Evolutionary conservation across 1,284 basidiomycete species (phyloP), one percentile per base, ranked within the genome.

Genomic region (Rhizoctonia solani): DNA sequence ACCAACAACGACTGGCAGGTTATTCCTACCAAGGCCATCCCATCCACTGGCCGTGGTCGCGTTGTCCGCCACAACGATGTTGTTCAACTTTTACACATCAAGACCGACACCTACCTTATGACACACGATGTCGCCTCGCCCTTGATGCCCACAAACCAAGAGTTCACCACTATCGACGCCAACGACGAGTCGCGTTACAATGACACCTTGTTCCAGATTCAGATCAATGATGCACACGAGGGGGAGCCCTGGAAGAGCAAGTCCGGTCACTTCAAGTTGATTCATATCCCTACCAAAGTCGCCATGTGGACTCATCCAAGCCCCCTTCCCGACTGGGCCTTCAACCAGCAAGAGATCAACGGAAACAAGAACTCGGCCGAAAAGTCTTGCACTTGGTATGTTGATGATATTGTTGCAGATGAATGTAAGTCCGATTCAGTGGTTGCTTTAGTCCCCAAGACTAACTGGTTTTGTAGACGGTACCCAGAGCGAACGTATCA

Each of bases 91-190:
- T 80, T 93, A 27, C 97, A 99, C 75, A 83, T 94, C 75, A 86
- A 85, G 76, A 97, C 95, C 6, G 80, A 95, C 72, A 87, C 87
- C 0, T 79, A 88, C 67, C 86, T 99, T 44, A 79, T 99, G 53
- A 95, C 95, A 0, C 97, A 99, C 75, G 97, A 99, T 76, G 97
- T 99, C 68, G 97, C 97, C 0, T 97, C 94, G 2, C 92, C 97
- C 1, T 85, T 95, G 59, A 97, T 95, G 90, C 87, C 96, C 8
- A 99, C 97, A 42, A 98, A 99, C 77, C 94, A 98, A 77, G 97
- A 99, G 77, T 95, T 99, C 77, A 99, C 95, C 2, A 96, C 95
- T 0, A 88, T 88, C 85, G 77, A 87, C 11, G 87, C 85, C 72
- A 87, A 90, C 70, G 87, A 92, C 72, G 79, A 85, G 68, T 81